Base-by-base conservation (phyloP, 2,329 filamentous ascomycete genomes). In the Pseudonectria foliicola region DNA sequence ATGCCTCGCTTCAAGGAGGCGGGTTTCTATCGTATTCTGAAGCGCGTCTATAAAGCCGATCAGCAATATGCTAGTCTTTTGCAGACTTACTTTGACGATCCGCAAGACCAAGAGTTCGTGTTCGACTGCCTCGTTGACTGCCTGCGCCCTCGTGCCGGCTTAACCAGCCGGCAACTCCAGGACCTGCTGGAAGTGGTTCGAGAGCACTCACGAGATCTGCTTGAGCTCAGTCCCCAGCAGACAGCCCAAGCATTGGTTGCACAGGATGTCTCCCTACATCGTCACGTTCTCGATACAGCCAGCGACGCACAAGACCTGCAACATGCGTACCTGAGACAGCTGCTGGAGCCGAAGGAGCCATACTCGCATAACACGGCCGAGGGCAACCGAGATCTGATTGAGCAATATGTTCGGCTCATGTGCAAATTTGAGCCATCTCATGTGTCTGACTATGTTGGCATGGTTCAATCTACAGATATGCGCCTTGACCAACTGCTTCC, bases 371-470 rank as follows among this genome's bases (percentile, higher is more conserved):
- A 56, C 13, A 59, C 57, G 34, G 40, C 53, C 24, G 40, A 51
- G n/a, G 48, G 54, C 35, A 71, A 75, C 27, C 69, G 75, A 27
- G 71, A 73, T 24, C 79, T 95, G 46, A 67, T 83, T 6, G 92
- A 96, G 58, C 73, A 74, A 36, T 96, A 96, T 58, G 80, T 96
- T 4, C 83, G 84, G 49, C 74, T 98, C 15, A 89, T 96, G 80
- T 98, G 93, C 62, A 76, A 68, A 37, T 95, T 87, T 56, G 77
- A 95, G 40, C 77, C 87, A 3, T 63, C 73, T 0, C 86, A 89
- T 49, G 90, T 98, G 2, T 85, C 85, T 3, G 81, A 88, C 36
- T 98, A 92, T 56, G 76, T 96, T 18, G 80, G 82, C 25, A 57
- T 76, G 2, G 70, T 94, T 3, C 84, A 87, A 47, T 80, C 81